A percentile compares a stretch with the other conserved stretches of the same genome.
Conservation (phyloP, 306 rosid genomes). For the Myrica gale region DNA sequence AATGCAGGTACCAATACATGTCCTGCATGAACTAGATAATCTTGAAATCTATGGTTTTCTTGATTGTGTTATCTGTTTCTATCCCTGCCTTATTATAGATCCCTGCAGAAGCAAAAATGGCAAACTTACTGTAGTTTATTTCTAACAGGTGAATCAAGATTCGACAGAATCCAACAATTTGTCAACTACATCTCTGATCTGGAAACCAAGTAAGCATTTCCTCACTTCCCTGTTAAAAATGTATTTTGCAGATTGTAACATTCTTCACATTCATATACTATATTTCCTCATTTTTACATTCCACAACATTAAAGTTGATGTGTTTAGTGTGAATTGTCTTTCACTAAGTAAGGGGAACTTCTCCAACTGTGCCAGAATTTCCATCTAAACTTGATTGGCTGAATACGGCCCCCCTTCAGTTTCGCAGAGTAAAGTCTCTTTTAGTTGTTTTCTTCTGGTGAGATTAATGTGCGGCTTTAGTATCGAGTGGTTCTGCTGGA, state of each 20-base stretch:
- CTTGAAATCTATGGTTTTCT: slow-evolving; percentile 12
- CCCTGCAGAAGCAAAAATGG: slow-evolving; percentile 23
- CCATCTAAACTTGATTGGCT: slow-evolving; percentile 93
- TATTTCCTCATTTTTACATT: neutral
- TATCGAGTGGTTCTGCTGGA: slow-evolving; percentile 79
- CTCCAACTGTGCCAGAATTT: slow-evolving; percentile 85
- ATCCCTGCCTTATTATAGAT: slow-evolving; percentile 10
- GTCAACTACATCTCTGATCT: slow-evolving; percentile 77
- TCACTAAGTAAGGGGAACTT: slow-evolving; percentile 54
- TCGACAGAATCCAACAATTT: slow-evolving; percentile 74
- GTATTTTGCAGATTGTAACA: slow-evolving; percentile 10
- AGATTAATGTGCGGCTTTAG: slow-evolving; percentile 18
- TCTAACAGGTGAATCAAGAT: slow-evolving; percentile 49
- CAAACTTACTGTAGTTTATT: slow-evolving; percentile 21
- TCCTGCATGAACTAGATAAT: slow-evolving; percentile 4
- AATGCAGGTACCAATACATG: slow-evolving; percentile 49
- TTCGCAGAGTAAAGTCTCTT: slow-evolving; percentile 56
- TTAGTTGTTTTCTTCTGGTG: slow-evolving; percentile 25
- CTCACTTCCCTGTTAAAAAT: slow-evolving; percentile 15
- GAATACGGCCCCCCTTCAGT: slow-evolving; percentile 85
- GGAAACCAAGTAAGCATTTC: slow-evolving; percentile 65
- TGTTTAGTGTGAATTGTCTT: slow-evolving; percentile 25
- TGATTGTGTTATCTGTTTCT: slow-evolving; percentile 24
- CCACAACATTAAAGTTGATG: slow-evolving; percentile 15
- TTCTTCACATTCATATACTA: neutral